Base-by-base conservation (phyloP, 1,139 yeast genomes). In the Lodderomyces parapsilosis region DNA sequence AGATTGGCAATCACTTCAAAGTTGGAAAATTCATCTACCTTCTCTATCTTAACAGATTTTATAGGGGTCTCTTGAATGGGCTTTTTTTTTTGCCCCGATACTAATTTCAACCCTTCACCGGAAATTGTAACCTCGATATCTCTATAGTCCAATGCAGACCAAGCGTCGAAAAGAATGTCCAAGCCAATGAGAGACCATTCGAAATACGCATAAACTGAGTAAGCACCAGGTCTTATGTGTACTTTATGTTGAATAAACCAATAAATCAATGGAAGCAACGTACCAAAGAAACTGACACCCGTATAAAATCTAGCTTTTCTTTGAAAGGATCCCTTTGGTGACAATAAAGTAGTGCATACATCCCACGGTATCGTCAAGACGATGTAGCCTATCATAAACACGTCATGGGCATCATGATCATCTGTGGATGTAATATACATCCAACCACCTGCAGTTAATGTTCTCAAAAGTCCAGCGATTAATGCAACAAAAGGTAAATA, bases 371-470 rank as follows among this genome's bases (percentile, higher is more conserved):
- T 72, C 1, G 98, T 91, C 54, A 93, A 74, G 1, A 90, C 78
- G 49, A 93, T 85, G 65, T 93, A 93, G 30, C 85, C 62, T 51
- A 93, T 89, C 99, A 93, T 93, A 62, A 91, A 91, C 42, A 93
- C 81, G 58, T 93, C 98, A 61, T 93, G 99, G 72, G 86, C 84
- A 65, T 91, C 96, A 57, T 91, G 99, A 60, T 93, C 96, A 61
- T 93, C 99, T 1, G 98, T 89, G 8, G 96, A 87, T 1, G 99
- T 93, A 51, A 93, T 86, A 59, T 93, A 93, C 13, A 94, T 96
- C 98, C 98, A 93, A 10, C 98, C 98, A 54, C 99, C 99, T 58
- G 99, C 93, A 1, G 96, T 85, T 45, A 93, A 78, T 0, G 99
- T 93, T 63, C 99, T 79, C 18, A 86, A 46, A 2, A 86, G 48